These are phyloP conservation scores for Mercurialis annua DNA, from an alignment of 345 rosid genomes.

Conservation along the genomic window DNA sequence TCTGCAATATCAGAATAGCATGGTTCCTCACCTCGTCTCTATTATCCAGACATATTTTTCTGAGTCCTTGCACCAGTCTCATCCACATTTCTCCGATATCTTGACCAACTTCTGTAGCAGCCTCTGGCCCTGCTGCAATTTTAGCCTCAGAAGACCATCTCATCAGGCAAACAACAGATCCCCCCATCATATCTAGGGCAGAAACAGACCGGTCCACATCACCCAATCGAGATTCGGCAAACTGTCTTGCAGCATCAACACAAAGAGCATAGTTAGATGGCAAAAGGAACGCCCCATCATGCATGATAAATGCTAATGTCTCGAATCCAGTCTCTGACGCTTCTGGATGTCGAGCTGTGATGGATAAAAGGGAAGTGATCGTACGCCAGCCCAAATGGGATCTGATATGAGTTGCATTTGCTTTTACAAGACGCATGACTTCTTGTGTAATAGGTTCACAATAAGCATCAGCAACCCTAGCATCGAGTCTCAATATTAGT, in stretches of 20 bases:
- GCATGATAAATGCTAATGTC: constrained; percentile 57
- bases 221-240: constrained; percentile 70
- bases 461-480: constrained; percentile 72
- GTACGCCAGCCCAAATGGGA: constrained; percentile 66
- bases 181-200: constrained; percentile 63
- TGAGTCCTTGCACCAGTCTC: constrained; percentile 57
- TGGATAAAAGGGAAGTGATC: constrained; percentile 58
- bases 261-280: constrained; percentile 65
- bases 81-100: constrained; percentile 81
- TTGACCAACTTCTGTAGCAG: constrained; percentile 44
- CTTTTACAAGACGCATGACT: constrained; percentile 64
- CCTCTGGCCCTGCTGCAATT: constrained; percentile 41
- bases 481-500: constrained; percentile 72
- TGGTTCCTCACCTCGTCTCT: constrained; percentile 75
- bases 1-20: constrained; percentile 48
- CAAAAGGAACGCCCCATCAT: constrained; percentile 54
- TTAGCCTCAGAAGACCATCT: constrained; percentile 65
- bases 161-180: constrained; percentile 59
- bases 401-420: constrained; percentile 65
- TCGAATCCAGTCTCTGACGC: constrained; percentile 71
- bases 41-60: constrained; percentile 53
- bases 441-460: constrained; percentile 73
- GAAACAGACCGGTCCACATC: constrained; percentile 49
- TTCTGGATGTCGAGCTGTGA: constrained; percentile 77
- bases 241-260: constrained; percentile 73